A percentile compares a stretch with the other conserved stretches of the same genome.
Conservation (phyloP, 2,329 filamentous ascomycete genomes). For the Alternaria angustiovoidea region DNA sequence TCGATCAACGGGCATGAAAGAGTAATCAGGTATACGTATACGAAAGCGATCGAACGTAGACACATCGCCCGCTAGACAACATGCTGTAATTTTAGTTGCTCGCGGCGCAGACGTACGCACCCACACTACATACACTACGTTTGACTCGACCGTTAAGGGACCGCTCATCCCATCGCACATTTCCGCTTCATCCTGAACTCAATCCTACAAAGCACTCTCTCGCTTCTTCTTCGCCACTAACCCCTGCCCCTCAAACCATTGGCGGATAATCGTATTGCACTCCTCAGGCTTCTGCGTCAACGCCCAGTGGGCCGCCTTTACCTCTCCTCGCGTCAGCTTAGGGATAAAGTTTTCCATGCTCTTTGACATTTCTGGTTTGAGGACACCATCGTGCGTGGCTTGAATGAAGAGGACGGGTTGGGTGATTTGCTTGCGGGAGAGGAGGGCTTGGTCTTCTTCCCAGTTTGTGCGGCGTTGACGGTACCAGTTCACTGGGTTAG, state of each 20-base stretch:
- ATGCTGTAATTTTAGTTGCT: background rate
- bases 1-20: background rate
- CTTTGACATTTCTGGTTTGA: constrained; percentile 74
- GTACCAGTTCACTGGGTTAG: constrained; percentile 79
- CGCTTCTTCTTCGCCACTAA: constrained; percentile 38
- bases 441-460: constrained; percentile 70
- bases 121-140: background rate
- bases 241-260: constrained; percentile 70
- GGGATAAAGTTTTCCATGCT: constrained; percentile 75
- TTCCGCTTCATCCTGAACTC: background rate
- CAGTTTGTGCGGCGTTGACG: constrained; percentile 75
- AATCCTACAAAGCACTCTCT: constrained; percentile 55
- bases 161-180: background rate
- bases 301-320: constrained; percentile 82
- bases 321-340: constrained; percentile 69
- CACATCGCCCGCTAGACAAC: constrained; percentile 1
- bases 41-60: background rate
- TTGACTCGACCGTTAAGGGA: background rate
- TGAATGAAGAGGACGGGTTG: constrained; percentile 74
- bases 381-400: constrained; percentile 73
- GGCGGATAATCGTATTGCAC: constrained; percentile 72
- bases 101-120: background rate
- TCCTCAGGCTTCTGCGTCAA: constrained; percentile 75
- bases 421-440: constrained; percentile 45
- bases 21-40: background rate